Evolutionary conservation across 768 basidiomycete species (phyloP), one percentile per base, ranked within the genome.

Genomic region (Russula foetens): DNA sequence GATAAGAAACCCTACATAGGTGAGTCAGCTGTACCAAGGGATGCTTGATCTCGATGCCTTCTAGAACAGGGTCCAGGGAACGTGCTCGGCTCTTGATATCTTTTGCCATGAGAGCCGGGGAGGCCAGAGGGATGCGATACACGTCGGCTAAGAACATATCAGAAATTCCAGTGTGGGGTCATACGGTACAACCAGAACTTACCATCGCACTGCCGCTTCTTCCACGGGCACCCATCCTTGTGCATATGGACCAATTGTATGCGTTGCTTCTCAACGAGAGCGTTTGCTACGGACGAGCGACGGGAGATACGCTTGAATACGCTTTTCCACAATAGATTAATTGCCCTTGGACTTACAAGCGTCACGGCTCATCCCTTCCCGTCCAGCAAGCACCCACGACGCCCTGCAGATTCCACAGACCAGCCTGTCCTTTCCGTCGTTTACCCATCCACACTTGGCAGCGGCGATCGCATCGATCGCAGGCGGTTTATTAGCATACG

Each of bases 191-290:
- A 49, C 19, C 17, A 12, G 35, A 26, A 71, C 83, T 63, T 67
- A 92, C 90, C 74, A 70, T 91, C 88, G 65, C 90, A 92, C 69
- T 92, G 91, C 58, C 82, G 80, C 52, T 79, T 75, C 70, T 82
- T 88, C 91, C 91, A 93, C 3, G 91, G 90, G 68, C 91, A 93
- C 0, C 88, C 87, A 47, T 83, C 78, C 70, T 91, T 91, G 69
- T 93, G 91, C 68, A 79, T 79, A 4, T 81, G 80, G 1, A 91
- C 81, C 5, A 93, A 73, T 45, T 81, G 81, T 4, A 67, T 62
- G 15, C 80, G 80, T 69, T 92, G 91, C 66, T 86, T 91, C 70
- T 90, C 88, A 39, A 90, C 74, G 62, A 92, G 74, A 15, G 82
- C 70, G 68, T 82, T 84, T 43, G 85, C 90, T 89, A 24, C 14